Evolutionary conservation across 768 basidiomycete genomes (phyloP).

Genomic region (Psilocybe azurescens): DNA sequence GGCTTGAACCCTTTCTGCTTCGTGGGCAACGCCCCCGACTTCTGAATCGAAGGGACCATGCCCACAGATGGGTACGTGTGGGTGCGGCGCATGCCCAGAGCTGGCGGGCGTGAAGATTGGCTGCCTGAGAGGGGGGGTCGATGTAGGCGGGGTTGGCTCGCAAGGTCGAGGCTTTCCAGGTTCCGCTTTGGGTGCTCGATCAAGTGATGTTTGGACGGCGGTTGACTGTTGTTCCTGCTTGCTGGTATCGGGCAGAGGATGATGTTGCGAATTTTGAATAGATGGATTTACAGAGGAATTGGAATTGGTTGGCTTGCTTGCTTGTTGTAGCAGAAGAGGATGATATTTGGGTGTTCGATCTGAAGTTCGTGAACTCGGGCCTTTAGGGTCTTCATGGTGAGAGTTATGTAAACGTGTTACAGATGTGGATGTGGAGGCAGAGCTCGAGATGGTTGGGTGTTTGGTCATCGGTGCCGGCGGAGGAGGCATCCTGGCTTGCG

Average conservation of each 20-base stretch:
- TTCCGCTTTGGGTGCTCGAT: background rate
- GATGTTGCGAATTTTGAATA: conserved; percentile 11
- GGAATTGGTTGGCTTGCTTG: background rate
- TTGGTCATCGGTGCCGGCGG: conserved; percentile 18
- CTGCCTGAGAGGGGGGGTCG: conserved; percentile 23
- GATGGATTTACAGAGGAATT: conserved; percentile 6
- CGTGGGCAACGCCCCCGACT: conserved; percentile 27
- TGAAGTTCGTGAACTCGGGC: background rate
- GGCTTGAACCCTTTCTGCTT: conserved; percentile 43
- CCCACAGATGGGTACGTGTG: conserved; percentile 25
- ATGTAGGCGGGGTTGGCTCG: conserved; percentile 5
- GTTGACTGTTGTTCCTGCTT: conserved; percentile 7
- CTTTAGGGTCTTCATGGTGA: background rate
- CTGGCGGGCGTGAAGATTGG: conserved; percentile 32
- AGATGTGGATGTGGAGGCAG: background rate
- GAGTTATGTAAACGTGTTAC: background rate
- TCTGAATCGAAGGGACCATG: conserved; percentile 14
- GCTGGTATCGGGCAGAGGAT: background rate
- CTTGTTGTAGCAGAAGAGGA: conserved; percentile 16
- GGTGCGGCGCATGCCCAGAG: conserved; percentile 45
- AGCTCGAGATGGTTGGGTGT: background rate
- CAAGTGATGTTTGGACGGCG: background rate
- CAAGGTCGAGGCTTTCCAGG: background rate
- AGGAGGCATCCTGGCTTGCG: conserved; percentile 27
- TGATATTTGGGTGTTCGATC: conserved; percentile 16